Conservation (phyloP, 306 rosid species). For the Cyclanthera cordifolia region DNA sequence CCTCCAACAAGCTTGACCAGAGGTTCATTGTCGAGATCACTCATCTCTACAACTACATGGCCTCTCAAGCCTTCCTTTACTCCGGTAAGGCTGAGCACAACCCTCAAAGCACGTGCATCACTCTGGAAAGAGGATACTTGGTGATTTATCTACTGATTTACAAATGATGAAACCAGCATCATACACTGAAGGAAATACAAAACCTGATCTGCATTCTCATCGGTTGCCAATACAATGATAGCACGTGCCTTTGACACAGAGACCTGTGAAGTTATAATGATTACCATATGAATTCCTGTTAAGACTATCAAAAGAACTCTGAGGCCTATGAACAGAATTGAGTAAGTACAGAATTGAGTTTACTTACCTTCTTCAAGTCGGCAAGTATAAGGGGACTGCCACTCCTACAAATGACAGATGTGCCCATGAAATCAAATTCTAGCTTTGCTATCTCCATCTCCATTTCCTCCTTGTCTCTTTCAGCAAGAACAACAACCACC, state of each 20-base stretch:
- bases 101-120: conserved; percentile 94
- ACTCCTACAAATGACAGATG: conserved; percentile 90
- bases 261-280: conserved; percentile 36
- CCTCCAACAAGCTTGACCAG: conserved; percentile 96
- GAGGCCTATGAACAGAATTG: not conserved
- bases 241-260: conserved; percentile 98
- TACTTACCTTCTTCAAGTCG: conserved; percentile 96
- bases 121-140: conserved; percentile 44
- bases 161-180: conserved; percentile 4
- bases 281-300: conserved; percentile 3
- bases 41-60: conserved; percentile 95
- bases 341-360: not conserved
- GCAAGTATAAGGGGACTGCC: conserved; percentile 97
- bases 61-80: conserved; percentile 84
- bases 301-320: not conserved
- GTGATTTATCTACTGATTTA: conserved; percentile 7
- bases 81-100: conserved; percentile 92
- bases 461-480: conserved; percentile 98
- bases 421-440: conserved; percentile 95
- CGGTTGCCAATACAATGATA: conserved; percentile 87
- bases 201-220: conserved; percentile 97
- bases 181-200: conserved; percentile 6
- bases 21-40: conserved; percentile 95
- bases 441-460: conserved; percentile 90
- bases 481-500: conserved; percentile 92